phyloP scores from a whole-genome alignment of 1,284 basidiomycete genomes.

The Sporisorium graminicola region DNA sequence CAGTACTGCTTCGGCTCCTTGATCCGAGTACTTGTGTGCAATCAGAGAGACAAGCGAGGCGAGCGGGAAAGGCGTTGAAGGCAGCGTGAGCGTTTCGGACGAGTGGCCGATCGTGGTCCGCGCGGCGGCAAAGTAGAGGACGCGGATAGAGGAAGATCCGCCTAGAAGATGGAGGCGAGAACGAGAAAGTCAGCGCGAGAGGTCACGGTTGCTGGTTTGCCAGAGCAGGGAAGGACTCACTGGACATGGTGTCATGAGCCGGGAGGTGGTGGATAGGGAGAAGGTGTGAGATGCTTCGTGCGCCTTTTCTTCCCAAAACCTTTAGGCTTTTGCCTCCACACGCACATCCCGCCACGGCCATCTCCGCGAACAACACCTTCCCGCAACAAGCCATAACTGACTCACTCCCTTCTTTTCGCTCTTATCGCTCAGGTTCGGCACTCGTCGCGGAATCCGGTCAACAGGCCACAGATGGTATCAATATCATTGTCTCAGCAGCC shows the following conservation, averaged over 20 bases:
- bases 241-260: slow-evolving; percentile 26
- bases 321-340: slow-evolving; percentile 6
- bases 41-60: slow-evolving; percentile 74
- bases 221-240: slow-evolving; percentile 4
- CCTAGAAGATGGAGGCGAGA: neutral
- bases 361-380: slow-evolving; percentile 11
- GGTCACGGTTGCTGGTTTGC: neutral
- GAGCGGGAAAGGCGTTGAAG: slow-evolving; percentile 72
- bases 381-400: neutral
- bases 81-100: slow-evolving; percentile 22
- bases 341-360: neutral
- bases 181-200: neutral
- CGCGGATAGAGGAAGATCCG: slow-evolving; percentile 7
- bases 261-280: neutral
- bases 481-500: neutral
- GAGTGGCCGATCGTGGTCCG: slow-evolving; percentile 38
- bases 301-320: slow-evolving; percentile 2
- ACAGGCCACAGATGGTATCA: neutral
- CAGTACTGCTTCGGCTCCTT: slow-evolving; percentile 12
- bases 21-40: slow-evolving; percentile 30
- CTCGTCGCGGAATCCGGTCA: too few species aligned
- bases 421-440: too few species aligned
- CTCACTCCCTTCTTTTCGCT: neutral
- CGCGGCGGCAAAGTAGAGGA: slow-evolving; percentile 46
- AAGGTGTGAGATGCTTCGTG: slow-evolving; percentile 11